phyloP scores from a whole-genome alignment of 2,329 filamentous ascomycete species.

The Rutstroemia sp. region DNA sequence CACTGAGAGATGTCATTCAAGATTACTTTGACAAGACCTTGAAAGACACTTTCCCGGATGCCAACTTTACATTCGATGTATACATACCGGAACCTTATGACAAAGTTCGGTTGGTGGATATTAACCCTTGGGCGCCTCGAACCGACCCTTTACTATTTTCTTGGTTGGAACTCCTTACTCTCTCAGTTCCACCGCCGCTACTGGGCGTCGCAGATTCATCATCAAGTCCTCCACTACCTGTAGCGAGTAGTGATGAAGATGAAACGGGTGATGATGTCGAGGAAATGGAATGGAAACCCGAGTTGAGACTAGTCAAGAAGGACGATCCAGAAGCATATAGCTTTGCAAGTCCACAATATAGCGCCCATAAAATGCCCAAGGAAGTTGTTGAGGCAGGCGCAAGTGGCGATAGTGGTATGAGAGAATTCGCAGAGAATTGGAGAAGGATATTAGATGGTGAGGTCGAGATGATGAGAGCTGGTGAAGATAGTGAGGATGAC shows the following conservation, averaged over 20 bases:
- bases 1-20: slow-evolving; percentile 60
- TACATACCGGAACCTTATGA: slow-evolving; percentile 67
- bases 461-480: slow-evolving; percentile 30
- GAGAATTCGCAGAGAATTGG: slow-evolving; percentile 75
- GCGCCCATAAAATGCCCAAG: slow-evolving; percentile 88
- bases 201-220: slow-evolving; percentile 39
- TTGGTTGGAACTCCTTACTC: slow-evolving; percentile 77
- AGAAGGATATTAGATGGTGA: slow-evolving; percentile 47
- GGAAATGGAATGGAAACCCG: slow-evolving; percentile 54
- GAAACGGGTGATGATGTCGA: slow-evolving; percentile 44
- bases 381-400: slow-evolving; percentile 74
- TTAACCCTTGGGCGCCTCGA: slow-evolving; percentile 87
- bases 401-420: slow-evolving; percentile 66
- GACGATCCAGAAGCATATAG: slow-evolving; percentile 86
- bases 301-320: slow-evolving; percentile 73
- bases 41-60: slow-evolving; percentile 72
- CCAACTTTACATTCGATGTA: slow-evolving; percentile 82
- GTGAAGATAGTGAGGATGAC: slow-evolving; percentile 33
- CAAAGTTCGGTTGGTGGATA: slow-evolving; percentile 70
- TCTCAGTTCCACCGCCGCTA: slow-evolving; percentile 53
- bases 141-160: slow-evolving; percentile 87
- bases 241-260: slow-evolving; percentile 34
- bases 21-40: slow-evolving; percentile 72
- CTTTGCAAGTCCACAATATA: slow-evolving; percentile 81
- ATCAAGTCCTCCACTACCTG: slow-evolving; percentile 26